A percentile compares a stretch with the other conserved stretches of the same genome.
Evolutionary conservation across 2,329 filamentous ascomycete species (phyloP).

Genomic region (Cyphellophora attinorum): DNA sequence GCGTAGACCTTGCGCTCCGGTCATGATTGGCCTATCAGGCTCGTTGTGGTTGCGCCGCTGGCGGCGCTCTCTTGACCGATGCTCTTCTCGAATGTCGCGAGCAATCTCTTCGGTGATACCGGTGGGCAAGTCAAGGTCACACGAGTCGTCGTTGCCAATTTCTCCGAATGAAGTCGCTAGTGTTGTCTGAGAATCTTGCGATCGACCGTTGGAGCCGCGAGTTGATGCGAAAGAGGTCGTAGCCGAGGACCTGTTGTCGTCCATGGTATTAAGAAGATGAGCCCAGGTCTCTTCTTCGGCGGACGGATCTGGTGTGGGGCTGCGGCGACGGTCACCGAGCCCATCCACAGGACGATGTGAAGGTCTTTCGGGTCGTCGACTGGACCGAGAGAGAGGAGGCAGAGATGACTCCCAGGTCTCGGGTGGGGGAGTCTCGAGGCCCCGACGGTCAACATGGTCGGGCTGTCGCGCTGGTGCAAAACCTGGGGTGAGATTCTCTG

Average conservation of each 20-base stretch:
- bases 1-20: background rate
- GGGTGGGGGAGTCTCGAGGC: slow-evolving; percentile 10
- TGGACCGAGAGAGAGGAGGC: slow-evolving; percentile 21
- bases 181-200: slow-evolving; percentile 40
- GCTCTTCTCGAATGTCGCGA: slow-evolving; percentile 14
- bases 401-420: slow-evolving; percentile 11
- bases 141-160: slow-evolving; percentile 15
- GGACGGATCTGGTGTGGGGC: slow-evolving; percentile 51
- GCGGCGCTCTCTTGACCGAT: slow-evolving; percentile 2
- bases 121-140: slow-evolving; percentile 16
- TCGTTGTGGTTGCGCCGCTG: slow-evolving; percentile 3
- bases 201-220: slow-evolving; percentile 25
- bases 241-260: slow-evolving; percentile 71
- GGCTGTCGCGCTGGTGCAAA: background rate
- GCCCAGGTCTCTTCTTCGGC: slow-evolving; percentile 59
- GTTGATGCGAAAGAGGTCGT: slow-evolving; percentile 60
- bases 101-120: slow-evolving; percentile 18
- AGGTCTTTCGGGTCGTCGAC: slow-evolving; percentile 10
- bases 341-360: slow-evolving; percentile 47
- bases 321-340: slow-evolving; percentile 74
- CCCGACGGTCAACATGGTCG: background rate
- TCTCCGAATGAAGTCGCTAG: slow-evolving; percentile 20
- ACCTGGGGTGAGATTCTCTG: background rate
- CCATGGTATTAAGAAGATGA: slow-evolving; percentile 67
- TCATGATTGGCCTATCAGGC: slow-evolving; percentile 2